Base-by-base conservation (phyloP, 257 asterid genomes). In the Solanum bukasovii region DNA sequence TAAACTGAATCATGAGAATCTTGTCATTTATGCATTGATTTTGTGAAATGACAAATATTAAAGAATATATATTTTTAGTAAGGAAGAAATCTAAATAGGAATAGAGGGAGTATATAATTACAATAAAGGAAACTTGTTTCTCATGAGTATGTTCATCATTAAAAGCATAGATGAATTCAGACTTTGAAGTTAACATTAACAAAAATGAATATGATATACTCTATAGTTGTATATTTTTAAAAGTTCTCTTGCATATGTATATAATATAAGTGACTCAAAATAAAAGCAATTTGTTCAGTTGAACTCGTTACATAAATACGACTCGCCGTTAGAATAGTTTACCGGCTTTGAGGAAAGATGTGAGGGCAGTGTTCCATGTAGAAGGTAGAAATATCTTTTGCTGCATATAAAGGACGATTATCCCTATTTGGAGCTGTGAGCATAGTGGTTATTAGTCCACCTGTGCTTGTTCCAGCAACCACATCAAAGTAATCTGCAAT, bases 381-480 rank as follows among this genome's bases (percentile, higher is more conserved):
- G 85, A 93, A 93, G 84, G 35, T 35, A 7, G 90, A 63, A 75
- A 93, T 90, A 23, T 93, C 91, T 65, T 87, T 74, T 23, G 95
- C 95, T 5, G 91, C 86, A 87, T 87, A 92, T 88, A 92, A 27
- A 12, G 95, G 93, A 0, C 90, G 92, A 5, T 88, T 88, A 25
- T 86, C 65, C 7, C 84, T 29, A 33, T 88, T 65, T 21, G 94
- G 95, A 16, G 93, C 90, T 2, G 93, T 68, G 84, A 93, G 79
- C 95, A 93, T 93, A 25, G 92, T 81, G 10, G 94, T 88, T 8
- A 92, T 85, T 65, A 92, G 21, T 29, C 92, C 95, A 3, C 93
- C 95, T 1, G 94, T 92, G 84, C 95, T 93, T 0, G 93, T 93
- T 78, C 94, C 95, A 4, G 94, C 93, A 7, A 92, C 61, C 21